Percentiles rank a stretch among this genome's conserved stretches.
phyloP scores from a whole-genome alignment of 305 asterid species.

The Nicotiana rustica region DNA sequence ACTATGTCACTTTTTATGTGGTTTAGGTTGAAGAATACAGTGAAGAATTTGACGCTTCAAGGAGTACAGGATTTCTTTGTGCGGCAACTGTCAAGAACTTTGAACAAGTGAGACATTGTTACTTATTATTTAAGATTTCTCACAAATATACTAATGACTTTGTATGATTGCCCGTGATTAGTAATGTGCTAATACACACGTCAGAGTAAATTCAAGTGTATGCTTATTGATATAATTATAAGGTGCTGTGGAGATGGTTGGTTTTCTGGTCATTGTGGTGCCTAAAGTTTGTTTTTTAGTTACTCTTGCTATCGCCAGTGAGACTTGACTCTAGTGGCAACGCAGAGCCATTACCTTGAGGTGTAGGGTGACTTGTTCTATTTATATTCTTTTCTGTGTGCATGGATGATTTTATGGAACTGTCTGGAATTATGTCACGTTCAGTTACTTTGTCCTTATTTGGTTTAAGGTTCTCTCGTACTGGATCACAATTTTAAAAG shows the following conservation, averaged over 20 bases:
- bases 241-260: not conserved
- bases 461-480: not conserved
- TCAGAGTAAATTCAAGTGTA: not conserved
- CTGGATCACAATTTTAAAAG: not conserved
- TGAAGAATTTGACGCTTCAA: slow-evolving; percentile 89
- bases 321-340: slow-evolving; percentile 18
- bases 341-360: not conserved
- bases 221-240: slow-evolving; percentile 12
- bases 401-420: not conserved
- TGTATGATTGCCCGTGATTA: not conserved
- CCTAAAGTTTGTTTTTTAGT: slow-evolving; percentile 8
- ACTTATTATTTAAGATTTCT: slow-evolving; percentile 27
- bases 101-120: slow-evolving; percentile 61
- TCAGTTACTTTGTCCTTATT: not conserved
- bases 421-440: not conserved
- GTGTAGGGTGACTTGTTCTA: not conserved
- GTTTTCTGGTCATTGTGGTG: slow-evolving; percentile 8
- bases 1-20: slow-evolving; percentile 30
- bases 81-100: slow-evolving; percentile 80
- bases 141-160: not conserved
- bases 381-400: not conserved
- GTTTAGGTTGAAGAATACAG: slow-evolving; percentile 65
- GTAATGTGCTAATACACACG: not conserved
- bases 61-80: slow-evolving; percentile 98
- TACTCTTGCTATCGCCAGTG: not conserved